A percentile compares a stretch with the other conserved stretches of the same genome.
phyloP scores from a whole-genome alignment of 495 filamentous ascomycete species.

The Elasticomyces elasticus region DNA sequence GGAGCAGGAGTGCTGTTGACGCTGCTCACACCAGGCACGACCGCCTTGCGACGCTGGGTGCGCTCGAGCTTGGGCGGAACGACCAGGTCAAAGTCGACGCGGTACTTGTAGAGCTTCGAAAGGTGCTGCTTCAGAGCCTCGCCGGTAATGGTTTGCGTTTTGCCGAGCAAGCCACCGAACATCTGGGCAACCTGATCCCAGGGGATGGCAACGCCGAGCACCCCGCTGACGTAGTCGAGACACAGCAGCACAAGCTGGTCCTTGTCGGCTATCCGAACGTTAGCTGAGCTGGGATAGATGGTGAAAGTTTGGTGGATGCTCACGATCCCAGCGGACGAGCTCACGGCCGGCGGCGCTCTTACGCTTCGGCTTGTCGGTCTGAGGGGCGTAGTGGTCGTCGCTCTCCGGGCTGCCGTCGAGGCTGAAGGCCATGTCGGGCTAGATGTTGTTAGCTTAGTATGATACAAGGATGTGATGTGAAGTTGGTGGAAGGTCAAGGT shows the following conservation, averaged over 20 bases:
- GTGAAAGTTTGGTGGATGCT: neutral
- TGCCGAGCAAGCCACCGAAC: neutral
- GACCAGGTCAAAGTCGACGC: neutral
- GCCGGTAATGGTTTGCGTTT: constrained; percentile 9
- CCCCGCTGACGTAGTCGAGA: constrained; percentile 11
- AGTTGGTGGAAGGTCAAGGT: neutral
- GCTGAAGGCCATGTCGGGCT: neutral
- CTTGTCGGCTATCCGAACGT: constrained; percentile 9
- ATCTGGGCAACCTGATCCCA: constrained; percentile 14
- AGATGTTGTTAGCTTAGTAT: neutral
- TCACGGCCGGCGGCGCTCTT: constrained; percentile 15
- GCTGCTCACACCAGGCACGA: neutral
- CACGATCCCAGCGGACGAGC: constrained; percentile 20
- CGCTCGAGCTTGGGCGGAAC: constrained; percentile 15
- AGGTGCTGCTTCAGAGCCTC: constrained; percentile 24
- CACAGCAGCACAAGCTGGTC: constrained; percentile 17
- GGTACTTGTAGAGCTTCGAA: constrained; percentile 11
- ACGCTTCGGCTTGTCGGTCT: constrained; percentile 10
- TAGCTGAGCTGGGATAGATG: constrained; percentile 4
- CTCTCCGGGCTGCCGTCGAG: constrained; percentile 1
- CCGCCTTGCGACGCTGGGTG: constrained; percentile 6
- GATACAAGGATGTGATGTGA: neutral
- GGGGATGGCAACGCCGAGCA: constrained; percentile 8
- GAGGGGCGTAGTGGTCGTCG: neutral
- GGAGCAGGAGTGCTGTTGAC: neutral